Conservation (phyloP, 352 stramenopile genomes). For the Phytophthora citricola region DNA sequence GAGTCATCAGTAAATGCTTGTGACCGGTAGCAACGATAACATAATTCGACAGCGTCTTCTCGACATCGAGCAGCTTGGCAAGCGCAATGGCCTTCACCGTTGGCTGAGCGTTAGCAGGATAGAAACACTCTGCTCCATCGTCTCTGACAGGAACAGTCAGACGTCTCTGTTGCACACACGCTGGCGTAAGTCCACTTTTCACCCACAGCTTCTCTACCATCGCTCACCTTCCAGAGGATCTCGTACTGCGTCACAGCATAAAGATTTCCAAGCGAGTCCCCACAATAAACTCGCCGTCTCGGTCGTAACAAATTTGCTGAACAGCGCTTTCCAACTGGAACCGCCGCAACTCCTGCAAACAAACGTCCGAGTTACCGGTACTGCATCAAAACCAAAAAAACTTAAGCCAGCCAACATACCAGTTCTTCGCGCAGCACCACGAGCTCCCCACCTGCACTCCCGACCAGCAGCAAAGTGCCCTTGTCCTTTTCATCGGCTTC, state of each 20-base stretch:
- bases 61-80: conserved; percentile 50
- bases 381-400: not conserved
- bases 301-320: conserved; percentile 42
- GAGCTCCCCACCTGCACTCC: conserved; percentile 48
- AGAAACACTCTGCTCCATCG: conserved; percentile 38
- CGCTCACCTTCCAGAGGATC: conserved; percentile 57
- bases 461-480: conserved; percentile 41
- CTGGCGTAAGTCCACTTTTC: not conserved
- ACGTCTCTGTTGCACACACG: conserved; percentile 22
- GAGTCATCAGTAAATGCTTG: conserved; percentile 55
- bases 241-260: conserved; percentile 66
- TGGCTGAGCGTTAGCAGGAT: conserved; percentile 32
- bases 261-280: conserved; percentile 50
- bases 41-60: conserved; percentile 63
- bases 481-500: conserved; percentile 26
- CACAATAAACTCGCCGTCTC: conserved; percentile 47
- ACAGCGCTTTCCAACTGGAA: conserved; percentile 57
- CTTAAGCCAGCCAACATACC: conserved; percentile 8
- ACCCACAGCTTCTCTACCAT: not conserved
- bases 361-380: not conserved
- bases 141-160: conserved; percentile 11
- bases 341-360: conserved; percentile 51
- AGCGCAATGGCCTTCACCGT: conserved; percentile 41
- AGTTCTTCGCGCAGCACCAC: conserved; percentile 55
- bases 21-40: conserved; percentile 50